A percentile compares a stretch with the other conserved stretches of the same genome.
phyloP scores from a whole-genome alignment of 352 stramenopile species.

The Phytophthora kernoviae region DNA sequence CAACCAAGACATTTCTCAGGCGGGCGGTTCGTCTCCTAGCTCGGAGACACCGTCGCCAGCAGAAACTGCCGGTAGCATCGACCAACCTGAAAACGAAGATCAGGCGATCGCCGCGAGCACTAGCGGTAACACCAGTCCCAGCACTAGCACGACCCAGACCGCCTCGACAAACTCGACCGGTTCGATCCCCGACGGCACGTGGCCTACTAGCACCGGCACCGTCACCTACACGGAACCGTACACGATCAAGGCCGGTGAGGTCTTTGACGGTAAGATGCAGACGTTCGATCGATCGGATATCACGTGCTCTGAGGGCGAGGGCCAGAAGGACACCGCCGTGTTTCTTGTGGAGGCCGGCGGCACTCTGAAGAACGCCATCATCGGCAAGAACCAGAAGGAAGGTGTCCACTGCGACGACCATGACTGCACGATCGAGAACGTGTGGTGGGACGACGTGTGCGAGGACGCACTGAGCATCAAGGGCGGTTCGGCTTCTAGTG shows the following conservation, averaged over 20 bases:
- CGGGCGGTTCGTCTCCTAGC: too few relatives aligned
- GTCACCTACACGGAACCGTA: constrained; percentile 22
- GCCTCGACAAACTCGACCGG: too few relatives aligned
- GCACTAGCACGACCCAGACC: not conserved
- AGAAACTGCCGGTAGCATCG: not conserved
- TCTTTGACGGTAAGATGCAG: constrained; percentile 28
- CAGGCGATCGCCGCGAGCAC: not conserved
- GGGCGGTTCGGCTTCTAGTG: constrained; percentile 29
- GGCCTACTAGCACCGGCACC: constrained; percentile 12
- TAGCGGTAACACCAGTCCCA: not conserved
- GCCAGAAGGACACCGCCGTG: constrained; percentile 31
- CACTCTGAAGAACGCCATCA: constrained; percentile 55
- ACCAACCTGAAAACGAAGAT: constrained; percentile 2
- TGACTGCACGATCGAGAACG: constrained; percentile 35
- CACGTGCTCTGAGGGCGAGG: constrained; percentile 21
- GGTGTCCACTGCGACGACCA: constrained; percentile 32
- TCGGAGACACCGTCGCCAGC: constrained; percentile 7
- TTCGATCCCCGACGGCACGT: too few relatives aligned
- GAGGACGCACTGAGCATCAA: constrained; percentile 41
- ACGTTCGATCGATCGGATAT: constrained; percentile 56
- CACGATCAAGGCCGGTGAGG: constrained; percentile 35
- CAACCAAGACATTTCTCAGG: too few relatives aligned
- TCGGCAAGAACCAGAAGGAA: constrained; percentile 30
- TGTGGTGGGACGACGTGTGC: constrained; percentile 16
- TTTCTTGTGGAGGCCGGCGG: constrained; percentile 29